Percentiles rank a stretch among this genome's conserved stretches.
These are phyloP conservation scores for Colletotrichum agaves DNA, from an alignment of 2,329 filamentous ascomycete genomes.

Conservation along the genomic window DNA sequence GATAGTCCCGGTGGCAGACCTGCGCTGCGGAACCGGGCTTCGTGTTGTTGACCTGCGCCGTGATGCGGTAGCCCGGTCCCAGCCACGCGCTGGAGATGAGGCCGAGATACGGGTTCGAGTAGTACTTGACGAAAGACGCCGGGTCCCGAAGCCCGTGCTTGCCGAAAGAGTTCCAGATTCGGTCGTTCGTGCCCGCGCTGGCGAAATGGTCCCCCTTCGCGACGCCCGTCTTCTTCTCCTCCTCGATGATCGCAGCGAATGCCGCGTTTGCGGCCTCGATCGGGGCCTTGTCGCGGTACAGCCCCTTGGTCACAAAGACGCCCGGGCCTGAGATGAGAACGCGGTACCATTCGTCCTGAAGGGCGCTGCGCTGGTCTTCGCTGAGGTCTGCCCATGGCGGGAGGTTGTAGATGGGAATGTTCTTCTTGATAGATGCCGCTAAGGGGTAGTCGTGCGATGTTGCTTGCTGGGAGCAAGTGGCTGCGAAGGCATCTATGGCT, in stretches of 20 bases:
- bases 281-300: slow-evolving; percentile 56
- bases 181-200: slow-evolving; percentile 62
- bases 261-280: slow-evolving; percentile 59
- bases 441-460: slow-evolving; percentile 57
- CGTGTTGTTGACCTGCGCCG: slow-evolving; percentile 72
- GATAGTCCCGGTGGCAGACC: slow-evolving; percentile 70
- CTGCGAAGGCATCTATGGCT: slow-evolving; percentile 55
- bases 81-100: slow-evolving; percentile 66
- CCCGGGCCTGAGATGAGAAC: slow-evolving; percentile 67
- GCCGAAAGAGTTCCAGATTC: slow-evolving; percentile 74
- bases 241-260: slow-evolving; percentile 60
- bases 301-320: slow-evolving; percentile 66
- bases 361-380: slow-evolving; percentile 43
- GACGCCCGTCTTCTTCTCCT: slow-evolving; percentile 49
- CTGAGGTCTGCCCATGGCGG: slow-evolving; percentile 45
- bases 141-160: slow-evolving; percentile 67
- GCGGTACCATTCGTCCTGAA: slow-evolving; percentile 71
- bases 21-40: slow-evolving; percentile 68
- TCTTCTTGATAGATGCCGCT: slow-evolving; percentile 54
- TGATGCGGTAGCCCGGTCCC: slow-evolving; percentile 68
- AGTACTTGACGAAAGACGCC: slow-evolving; percentile 65
- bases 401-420: slow-evolving; percentile 67
- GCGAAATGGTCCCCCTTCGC: slow-evolving; percentile 71
- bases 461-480: slow-evolving; percentile 54
- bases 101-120: slow-evolving; percentile 68